Evolutionary conservation across 805 yeast species (phyloP), one percentile per base, ranked within the genome.

Genomic region (Teunomyces kruisii): DNA sequence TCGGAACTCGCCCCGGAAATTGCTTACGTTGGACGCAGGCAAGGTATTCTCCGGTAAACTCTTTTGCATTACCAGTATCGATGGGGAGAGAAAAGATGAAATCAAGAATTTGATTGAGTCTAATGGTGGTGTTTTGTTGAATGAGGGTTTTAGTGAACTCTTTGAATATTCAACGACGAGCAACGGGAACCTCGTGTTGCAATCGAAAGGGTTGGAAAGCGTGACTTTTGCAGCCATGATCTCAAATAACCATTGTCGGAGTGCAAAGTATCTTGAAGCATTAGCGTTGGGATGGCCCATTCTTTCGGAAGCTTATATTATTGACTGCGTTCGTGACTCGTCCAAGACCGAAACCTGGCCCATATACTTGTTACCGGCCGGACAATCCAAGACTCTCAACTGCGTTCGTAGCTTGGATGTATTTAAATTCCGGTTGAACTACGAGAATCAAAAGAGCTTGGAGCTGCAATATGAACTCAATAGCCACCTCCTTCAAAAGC

Each of bases 261-360:
- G 90, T 39, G 74, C 83, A 7, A 90, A 89, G 56, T 90, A 85
- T 58, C 59, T 90, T 8, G 94, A 88, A 56, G 81, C 85, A 2
- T 61, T 89, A 13, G 87, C 92, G 0, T 58, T 89, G 36, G 91
- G 92, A 2, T 89, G 96, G 96, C 97, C 97, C 2, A 76, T 86
- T 14, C 56, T 90, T 26, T 81, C 88, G 2, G 75, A 77, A 45
- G 57, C 64, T 7, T 89, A 77, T 51, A 67, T 88, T 3, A 58
- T 61, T 5, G 84, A 83, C 46, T 74, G 84, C 45, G 53, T 78
- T 2, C 51, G 56, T 1, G 56, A 58, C 39, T 45, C 53, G 2
- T 24, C 47, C 24, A 41, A 71, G 45, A 44, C 71, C 4, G 48
- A 56, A 0, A 49, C 61, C 17, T 78, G 92, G 79, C 62, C 61